Evolutionary conservation across 768 basidiomycete species (phyloP), one percentile per base, ranked within the genome.

Genomic region (Daedalea quercina): DNA sequence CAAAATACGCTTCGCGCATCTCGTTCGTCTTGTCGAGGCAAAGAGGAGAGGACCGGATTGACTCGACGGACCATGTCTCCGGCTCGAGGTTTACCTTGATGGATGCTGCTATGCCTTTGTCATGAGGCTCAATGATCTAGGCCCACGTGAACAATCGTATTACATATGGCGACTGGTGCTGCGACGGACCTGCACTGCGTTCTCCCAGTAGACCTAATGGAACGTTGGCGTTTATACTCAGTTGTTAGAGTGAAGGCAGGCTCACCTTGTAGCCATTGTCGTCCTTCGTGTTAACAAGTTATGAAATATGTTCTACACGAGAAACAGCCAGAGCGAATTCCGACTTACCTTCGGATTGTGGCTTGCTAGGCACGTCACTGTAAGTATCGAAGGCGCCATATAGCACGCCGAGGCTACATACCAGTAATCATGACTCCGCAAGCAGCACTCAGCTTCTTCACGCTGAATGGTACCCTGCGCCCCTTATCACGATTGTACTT

Each of bases 361-460:
- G 55, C 85, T 88, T 2, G 90, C 90, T 85, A 53, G 0, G 56
- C 35, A 22, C 33, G 1, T 1, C 28, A 47, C 52, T 3, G 55
- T 28, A 28, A 47, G 25, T 17, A 20, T 24, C 6, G n/a, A 12
- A n/a, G 17, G 7, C 34, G 6, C 22, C 17, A 28, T 17, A 17
- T 47, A 42, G 47, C 53, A 44, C 42, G 15, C 54, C 50, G 15
- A 4, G 31, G 34, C 34, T 17, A 61, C 70, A 40, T 45, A 84
- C 87, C 90, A 57, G 92, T 94, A 47, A 94, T 87, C 92, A 94
- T 94, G 2, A 94, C 81, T 19, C 92, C 92, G 54, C 86, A 85
- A 1, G 85, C 84, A 2, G 91, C 90, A 11, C 71, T 71, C 44
- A 90, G 62, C 47, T 67, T 71, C 58, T 81, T 82, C 13, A 92